Conservation (phyloP, 2,329 filamentous ascomycete genomes). For the Colletotrichum acutatum region DNA sequence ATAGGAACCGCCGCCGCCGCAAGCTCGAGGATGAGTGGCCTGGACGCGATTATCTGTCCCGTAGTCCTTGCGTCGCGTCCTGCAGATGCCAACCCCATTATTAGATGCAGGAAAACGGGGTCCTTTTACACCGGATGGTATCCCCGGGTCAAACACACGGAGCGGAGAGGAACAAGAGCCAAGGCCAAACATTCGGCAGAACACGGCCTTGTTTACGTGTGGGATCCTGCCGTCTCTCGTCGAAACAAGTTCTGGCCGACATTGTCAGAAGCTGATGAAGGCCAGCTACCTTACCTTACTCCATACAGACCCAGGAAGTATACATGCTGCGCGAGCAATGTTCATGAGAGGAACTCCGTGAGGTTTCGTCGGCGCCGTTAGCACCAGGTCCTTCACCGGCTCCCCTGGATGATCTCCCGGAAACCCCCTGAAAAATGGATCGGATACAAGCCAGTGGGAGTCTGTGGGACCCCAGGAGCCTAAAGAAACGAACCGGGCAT, state of each 20-base stretch:
- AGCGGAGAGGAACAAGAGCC: constrained; percentile 8
- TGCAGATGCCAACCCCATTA: constrained; percentile 26
- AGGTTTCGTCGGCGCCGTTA: constrained; percentile 13
- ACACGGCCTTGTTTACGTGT: not conserved
- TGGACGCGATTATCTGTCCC: not conserved
- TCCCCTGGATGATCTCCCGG: constrained; percentile 37
- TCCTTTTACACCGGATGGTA: not conserved
- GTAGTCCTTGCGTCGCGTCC: constrained; percentile 7
- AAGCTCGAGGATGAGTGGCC: not conserved
- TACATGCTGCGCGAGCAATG: not conserved
- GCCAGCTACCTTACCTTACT: not conserved
- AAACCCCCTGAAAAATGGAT: constrained; percentile 34
- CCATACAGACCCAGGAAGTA: not conserved
- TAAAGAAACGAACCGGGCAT: constrained; percentile 34
- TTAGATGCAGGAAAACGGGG: constrained; percentile 11
- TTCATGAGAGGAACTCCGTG: constrained; percentile 7
- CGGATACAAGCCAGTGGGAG: constrained; percentile 34
- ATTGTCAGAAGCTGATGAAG: not conserved
- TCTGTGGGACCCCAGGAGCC: constrained; percentile 32
- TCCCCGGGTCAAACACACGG: constrained; percentile 6
- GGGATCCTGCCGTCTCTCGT: constrained; percentile 10
- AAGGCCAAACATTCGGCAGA: not conserved
- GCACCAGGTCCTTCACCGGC: constrained; percentile 24
- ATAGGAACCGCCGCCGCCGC: not conserved
- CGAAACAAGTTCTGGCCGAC: not conserved